Evolutionary conservation across 371 early-diverging fungal species (phyloP), one percentile per base, ranked within the genome.

Genomic region (Mortierella sp.): DNA sequence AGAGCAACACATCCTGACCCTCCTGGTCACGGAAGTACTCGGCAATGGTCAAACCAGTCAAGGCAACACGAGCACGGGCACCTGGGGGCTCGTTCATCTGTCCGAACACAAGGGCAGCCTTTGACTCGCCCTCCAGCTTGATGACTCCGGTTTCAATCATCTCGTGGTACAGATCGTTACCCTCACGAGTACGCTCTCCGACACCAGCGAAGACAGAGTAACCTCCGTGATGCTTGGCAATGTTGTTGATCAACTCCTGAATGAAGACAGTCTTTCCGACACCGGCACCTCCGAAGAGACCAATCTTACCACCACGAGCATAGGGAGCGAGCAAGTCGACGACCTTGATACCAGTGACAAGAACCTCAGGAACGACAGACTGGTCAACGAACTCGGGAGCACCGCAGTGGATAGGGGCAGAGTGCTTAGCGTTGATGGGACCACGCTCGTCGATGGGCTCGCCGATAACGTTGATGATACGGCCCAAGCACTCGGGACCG

Each of bases 51-150:
- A 98, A 85, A 80, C 98, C 98, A 62, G 98, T 98, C 81, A 98
- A 84, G 61, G 98, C 98, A 60, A 98, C 98, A 94, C 98, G 96
- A 73, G 98, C 98, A 94, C 98, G 96, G 79, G 98, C 98, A 85
- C 98, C 98, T 71, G 98, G 98, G 84, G 98, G 97, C 87, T 98
- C 98, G 94, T 98, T 98, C 98, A 98, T 98, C 87, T 98, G 97
- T 72, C 98, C 98, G 88, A 94, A 98, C 68, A 98, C 97, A 58
- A 96, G 90, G 34, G 96, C 96, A 71, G 94, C 94, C 91, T 97
- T 96, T 81, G 95, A 95, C 56, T 91, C 90, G 72, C 96, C 96
- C 38, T 95, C 94, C 72, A 96, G 90, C 85, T 95, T 86, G 86
- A 97, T 97, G 83, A 96, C 96, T 87, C 96, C 96, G 50, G 96